Conservation (phyloP, 345 rosid genomes). For the Moricandia arvensis region DNA sequence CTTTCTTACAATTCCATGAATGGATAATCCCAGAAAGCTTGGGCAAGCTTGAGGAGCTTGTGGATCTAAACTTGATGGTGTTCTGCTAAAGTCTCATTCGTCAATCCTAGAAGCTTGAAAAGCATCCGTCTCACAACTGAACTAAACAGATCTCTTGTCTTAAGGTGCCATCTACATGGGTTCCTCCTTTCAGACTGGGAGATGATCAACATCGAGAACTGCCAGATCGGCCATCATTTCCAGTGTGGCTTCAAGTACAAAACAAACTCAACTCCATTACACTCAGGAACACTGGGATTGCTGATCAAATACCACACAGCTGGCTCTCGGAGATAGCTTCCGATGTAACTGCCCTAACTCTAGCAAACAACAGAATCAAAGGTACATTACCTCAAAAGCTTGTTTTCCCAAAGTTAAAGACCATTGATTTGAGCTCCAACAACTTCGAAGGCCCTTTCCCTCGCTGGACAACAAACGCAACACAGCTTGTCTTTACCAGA, state of each 20-base stretch:
- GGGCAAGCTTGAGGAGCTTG: conserved; percentile 44
- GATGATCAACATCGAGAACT: conserved; percentile 48
- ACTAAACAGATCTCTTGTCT: conserved; percentile 38
- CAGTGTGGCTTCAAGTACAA: conserved; percentile 62
- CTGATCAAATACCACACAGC: conserved; percentile 43
- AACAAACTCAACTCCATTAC: conserved; percentile 39
- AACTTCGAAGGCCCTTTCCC: conserved; percentile 52
- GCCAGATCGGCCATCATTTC: conserved; percentile 53
- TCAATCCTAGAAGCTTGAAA: conserved; percentile 39
- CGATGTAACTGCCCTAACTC: conserved; percentile 37
- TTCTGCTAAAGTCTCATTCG: conserved; percentile 1
- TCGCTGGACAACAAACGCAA: conserved; percentile 48
- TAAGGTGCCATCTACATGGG: conserved; percentile 46
- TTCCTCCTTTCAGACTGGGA: conserved; percentile 55
- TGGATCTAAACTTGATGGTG: conserved; percentile 35
- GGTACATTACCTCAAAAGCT: conserved; percentile 43
- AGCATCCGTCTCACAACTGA: conserved; percentile 43
- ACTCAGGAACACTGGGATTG: conserved; percentile 47
- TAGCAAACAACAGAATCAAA: conserved; percentile 47
- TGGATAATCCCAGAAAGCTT: conserved; percentile 48
- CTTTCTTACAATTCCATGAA: conserved; percentile 48
- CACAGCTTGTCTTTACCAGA: conserved; percentile 42
- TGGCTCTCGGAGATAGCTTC: conserved; percentile 43
- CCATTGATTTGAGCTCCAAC: conserved; percentile 48
- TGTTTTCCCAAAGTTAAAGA: conserved; percentile 34